Conservation (phyloP, 768 basidiomycete species). For the Hemileccinum rubropunctum region DNA sequence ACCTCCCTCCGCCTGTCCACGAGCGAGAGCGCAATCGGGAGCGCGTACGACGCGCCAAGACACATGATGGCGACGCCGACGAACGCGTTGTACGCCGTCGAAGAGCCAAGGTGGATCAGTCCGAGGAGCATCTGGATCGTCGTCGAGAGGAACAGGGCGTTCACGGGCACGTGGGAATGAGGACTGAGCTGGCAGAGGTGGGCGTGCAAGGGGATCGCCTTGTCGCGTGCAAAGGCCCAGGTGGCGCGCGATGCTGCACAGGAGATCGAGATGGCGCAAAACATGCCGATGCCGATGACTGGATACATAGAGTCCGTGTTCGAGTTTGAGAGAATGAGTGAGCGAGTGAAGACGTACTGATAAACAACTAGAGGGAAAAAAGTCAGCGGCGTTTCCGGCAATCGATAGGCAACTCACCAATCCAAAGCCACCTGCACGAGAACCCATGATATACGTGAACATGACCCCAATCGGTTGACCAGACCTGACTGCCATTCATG, state of each 20-base stretch:
- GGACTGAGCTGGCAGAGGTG: slow-evolving; percentile 47
- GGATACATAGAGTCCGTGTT: background rate
- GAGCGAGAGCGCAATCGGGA: slow-evolving; percentile 59
- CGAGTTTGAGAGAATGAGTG: background rate
- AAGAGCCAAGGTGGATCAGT: slow-evolving; percentile 59
- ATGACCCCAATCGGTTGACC: slow-evolving; percentile 67
- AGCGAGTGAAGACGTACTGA: slow-evolving; percentile 31
- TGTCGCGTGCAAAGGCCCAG: slow-evolving; percentile 70
- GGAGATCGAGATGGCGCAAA: slow-evolving; percentile 64
- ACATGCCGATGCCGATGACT: slow-evolving; percentile 56
- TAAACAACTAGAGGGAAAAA: slow-evolving; percentile 36
- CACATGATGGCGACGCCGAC: slow-evolving; percentile 66
- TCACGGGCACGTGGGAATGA: slow-evolving; percentile 49
- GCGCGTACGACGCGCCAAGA: slow-evolving; percentile 59
- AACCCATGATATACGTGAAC: slow-evolving; percentile 62
- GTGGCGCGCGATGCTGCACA: slow-evolving; percentile 67
- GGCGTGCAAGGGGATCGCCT: slow-evolving; percentile 53
- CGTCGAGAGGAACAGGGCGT: slow-evolving; percentile 60
- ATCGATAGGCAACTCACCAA: slow-evolving; percentile 38
- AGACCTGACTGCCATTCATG: slow-evolving; percentile 41
- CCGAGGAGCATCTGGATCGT: slow-evolving; percentile 57
- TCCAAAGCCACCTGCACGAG: slow-evolving; percentile 58
- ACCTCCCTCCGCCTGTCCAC: slow-evolving; percentile 42
- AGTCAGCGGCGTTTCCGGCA: background rate
- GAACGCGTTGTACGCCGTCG: slow-evolving; percentile 65